Base-by-base conservation (phyloP, 352 stramenopile genomes). In the Phytophthora aleatoria region DNA sequence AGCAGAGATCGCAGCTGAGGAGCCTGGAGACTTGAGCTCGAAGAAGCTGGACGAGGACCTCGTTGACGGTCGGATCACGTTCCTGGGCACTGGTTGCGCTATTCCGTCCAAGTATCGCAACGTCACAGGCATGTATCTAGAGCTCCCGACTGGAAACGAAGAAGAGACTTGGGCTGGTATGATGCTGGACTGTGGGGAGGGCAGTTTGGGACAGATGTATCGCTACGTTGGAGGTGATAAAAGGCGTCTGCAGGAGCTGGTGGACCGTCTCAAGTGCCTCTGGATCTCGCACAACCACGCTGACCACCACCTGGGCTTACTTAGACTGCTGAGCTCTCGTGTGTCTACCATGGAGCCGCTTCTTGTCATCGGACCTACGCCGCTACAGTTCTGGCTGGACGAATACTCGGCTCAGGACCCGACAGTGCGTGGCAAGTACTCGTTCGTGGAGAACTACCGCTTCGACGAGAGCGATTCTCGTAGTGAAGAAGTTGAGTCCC, bases 21-120 rank as follows among this genome's bases (percentile, higher is more conserved):
- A 33, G 20, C 3, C 28, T 12, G 12, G 45, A 6, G 50, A 20
- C 15, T 15, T 12, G 16, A 20, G 20, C 20, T 20, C 20, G 20
- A 20, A 20, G 20, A 50, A 55, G 3, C 5, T 28, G 15, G 60
- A 76, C 27, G 50, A 61, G 4, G 61, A 78, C 24, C 44, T 75
- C 30, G 52, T 80, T 12, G 53, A 76, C n/a, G 82, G 82, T 3
- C 71, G 77, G 0, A 81, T 99, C 57, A 96, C 94, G 11, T 99
- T 99, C 61, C 85, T 99, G 1, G 97, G 97, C 24, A 99, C 97
- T 0, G 97, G 97, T 0, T 98, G 93, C 24, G 97, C 97, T 27
- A 92, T 99, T 27, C 97, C 97, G 36, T 99, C 95, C 61, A 99
- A 99, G 76, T 98, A 99, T 70, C 90, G 97, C 56, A 99, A 99